phyloP scores from a whole-genome alignment of 2,329 filamentous ascomycete species.

The Harringtonia lauricola region DNA sequence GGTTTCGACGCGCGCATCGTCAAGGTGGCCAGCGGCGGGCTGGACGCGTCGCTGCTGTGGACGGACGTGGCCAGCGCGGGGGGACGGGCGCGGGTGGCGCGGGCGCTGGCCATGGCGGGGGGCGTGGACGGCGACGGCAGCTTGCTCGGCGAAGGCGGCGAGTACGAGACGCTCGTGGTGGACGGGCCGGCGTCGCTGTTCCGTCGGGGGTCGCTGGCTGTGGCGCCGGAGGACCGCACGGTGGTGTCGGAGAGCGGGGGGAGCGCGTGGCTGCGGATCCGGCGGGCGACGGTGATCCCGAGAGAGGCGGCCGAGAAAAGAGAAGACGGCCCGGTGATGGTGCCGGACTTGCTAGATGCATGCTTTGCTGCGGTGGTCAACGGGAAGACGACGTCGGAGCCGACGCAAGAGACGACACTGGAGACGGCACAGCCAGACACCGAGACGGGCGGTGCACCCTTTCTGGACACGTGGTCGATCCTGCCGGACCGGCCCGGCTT shows the following conservation, averaged over 20 bases:
- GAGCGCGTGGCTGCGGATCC: constrained; percentile 59
- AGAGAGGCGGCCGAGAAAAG: constrained; percentile 18
- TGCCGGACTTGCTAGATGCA: constrained; percentile 56
- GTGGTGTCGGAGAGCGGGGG: constrained; percentile 62
- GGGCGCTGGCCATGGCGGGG: constrained; percentile 56
- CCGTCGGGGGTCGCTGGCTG: constrained; percentile 31
- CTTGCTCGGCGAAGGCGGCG: constrained; percentile 82
- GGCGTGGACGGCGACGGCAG: constrained; percentile 36
- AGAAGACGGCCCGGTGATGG: constrained; percentile 26
- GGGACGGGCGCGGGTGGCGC: constrained; percentile 35
- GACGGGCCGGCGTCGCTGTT: constrained; percentile 68
- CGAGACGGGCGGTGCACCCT: neutral
- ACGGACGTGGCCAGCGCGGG: constrained; percentile 55
- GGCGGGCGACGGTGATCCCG: constrained; percentile 39
- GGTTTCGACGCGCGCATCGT: constrained; percentile 83
- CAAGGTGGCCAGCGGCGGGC: constrained; percentile 85
- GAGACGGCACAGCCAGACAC: neutral
- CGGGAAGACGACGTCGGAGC: neutral
- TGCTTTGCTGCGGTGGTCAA: constrained; percentile 36
- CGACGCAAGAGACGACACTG: neutral
- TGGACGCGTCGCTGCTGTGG: constrained; percentile 75
- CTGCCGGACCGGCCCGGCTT: no score
- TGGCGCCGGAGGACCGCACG: constrained; percentile 41
- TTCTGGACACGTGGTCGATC: no score
- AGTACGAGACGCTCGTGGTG: constrained; percentile 88